Percentiles rank a stretch among this genome's conserved stretches.
These are phyloP conservation scores for Hypocreales sp. DNA, from an alignment of 2,329 filamentous ascomycete genomes.

Conservation along the genomic window DNA sequence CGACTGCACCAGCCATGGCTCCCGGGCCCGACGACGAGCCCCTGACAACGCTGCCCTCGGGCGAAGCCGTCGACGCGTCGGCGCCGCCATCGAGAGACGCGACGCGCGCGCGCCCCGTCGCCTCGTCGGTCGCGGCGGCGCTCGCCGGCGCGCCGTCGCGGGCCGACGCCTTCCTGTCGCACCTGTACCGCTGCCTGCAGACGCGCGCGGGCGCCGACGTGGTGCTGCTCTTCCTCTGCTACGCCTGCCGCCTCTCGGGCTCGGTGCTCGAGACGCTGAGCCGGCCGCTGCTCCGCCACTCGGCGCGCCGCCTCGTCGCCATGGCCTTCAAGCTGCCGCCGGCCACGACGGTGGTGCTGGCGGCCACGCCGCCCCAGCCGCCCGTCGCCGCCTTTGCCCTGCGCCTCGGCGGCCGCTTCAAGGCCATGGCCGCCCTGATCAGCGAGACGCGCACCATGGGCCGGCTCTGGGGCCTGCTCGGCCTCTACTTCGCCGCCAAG, in stretches of 20 bases:
- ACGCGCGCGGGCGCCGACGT: slow-evolving; percentile 56
- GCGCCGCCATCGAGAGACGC: slow-evolving; percentile 1
- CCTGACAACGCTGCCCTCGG: slow-evolving; percentile 5
- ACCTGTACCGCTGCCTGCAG: slow-evolving; percentile 47
- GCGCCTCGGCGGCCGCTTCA: slow-evolving; percentile 35
- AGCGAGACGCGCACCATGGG: slow-evolving; percentile 57
- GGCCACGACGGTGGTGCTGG: slow-evolving; percentile 30
- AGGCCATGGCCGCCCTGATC: slow-evolving; percentile 47
- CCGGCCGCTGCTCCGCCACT: slow-evolving; percentile 39
- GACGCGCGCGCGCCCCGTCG: background rate
- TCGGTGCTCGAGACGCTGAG: slow-evolving; percentile 35
- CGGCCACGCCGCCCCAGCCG: slow-evolving; percentile 17
- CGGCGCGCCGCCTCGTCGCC: slow-evolving; percentile 35
- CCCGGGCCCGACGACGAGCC: slow-evolving; percentile 2
- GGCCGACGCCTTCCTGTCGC: slow-evolving; percentile 36
- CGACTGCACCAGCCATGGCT: slow-evolving; percentile 1
- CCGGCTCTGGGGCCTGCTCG: slow-evolving; percentile 63
- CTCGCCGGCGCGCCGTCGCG: no score
- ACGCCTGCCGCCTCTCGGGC: slow-evolving; percentile 42
- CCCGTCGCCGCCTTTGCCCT: slow-evolving; percentile 28
- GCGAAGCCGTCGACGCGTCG: slow-evolving; percentile 3
- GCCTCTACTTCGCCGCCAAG: slow-evolving; percentile 54
- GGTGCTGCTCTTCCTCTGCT: slow-evolving; percentile 53
- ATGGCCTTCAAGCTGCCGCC: slow-evolving; percentile 34
- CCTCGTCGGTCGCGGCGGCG: no score